These are phyloP conservation scores for Hericium rajendrae DNA, from an alignment of 768 basidiomycete genomes.

Conservation along the genomic window DNA sequence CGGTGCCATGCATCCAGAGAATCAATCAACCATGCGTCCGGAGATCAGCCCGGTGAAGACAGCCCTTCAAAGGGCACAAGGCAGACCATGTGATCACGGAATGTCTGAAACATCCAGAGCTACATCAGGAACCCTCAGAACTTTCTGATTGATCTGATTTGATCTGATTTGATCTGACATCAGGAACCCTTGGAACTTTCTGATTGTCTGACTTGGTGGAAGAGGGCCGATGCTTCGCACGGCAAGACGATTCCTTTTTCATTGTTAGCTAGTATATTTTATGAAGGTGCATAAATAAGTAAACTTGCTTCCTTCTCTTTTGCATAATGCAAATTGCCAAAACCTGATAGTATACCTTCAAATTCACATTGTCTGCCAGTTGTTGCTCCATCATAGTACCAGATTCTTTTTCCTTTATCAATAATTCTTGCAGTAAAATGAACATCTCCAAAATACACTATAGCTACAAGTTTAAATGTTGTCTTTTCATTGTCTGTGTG, in stretches of 20 bases:
- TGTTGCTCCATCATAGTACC: constrained; percentile 19
- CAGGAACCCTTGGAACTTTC: no score
- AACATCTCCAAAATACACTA: constrained; percentile 15
- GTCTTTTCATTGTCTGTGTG: not conserved
- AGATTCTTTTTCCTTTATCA: constrained; percentile 9
- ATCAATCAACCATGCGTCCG: no score
- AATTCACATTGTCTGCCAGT: not conserved
- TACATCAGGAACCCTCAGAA: no score
- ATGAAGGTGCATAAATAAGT: not conserved
- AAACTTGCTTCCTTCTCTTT: not conserved
- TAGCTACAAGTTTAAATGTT: constrained; percentile 7
- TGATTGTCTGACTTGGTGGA: not conserved
- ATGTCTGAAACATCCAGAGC: no score
- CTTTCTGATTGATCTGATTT: no score
- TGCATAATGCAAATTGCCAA: not conserved
- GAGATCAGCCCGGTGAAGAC: no score
- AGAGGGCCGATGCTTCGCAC: not conserved
- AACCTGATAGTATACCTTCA: not conserved
- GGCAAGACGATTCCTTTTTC: not conserved
- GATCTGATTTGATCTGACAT: no score
- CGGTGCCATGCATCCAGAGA: no score
- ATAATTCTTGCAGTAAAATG: constrained; percentile 18
- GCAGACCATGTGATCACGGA: no score
- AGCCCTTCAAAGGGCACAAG: no score
- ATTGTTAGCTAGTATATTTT: not conserved